These are phyloP conservation scores for Graphilbum ipis-grandicollis DNA, from an alignment of 2,329 filamentous ascomycete genomes.

Conservation along the genomic window DNA sequence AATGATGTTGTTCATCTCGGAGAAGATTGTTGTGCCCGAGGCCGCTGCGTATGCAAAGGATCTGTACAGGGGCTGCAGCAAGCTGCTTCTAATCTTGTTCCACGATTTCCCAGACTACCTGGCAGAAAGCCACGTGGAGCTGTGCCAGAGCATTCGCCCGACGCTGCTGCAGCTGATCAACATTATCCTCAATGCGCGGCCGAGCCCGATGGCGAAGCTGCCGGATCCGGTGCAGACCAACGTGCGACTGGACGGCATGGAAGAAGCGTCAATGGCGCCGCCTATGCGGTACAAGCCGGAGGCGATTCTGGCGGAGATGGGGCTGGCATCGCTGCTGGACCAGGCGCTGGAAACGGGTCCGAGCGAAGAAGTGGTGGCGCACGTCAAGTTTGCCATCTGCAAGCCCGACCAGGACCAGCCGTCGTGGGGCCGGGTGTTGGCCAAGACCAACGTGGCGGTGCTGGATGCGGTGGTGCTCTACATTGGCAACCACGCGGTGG, in stretches of 20 bases:
- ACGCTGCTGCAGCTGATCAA: constrained; percentile 82
- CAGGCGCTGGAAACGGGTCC: constrained; percentile 42
- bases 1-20: constrained; percentile 56
- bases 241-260: constrained; percentile 58
- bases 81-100: constrained; percentile 69
- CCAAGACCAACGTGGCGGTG: constrained; percentile 51
- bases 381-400: constrained; percentile 58
- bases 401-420: constrained; percentile 37
- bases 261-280: constrained; percentile 55
- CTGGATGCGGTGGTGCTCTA: constrained; percentile 75
- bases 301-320: constrained; percentile 32
- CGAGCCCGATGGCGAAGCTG: constrained; percentile 48
- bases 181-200: constrained; percentile 67
- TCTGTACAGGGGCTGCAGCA: constrained; percentile 68
- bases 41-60: constrained; percentile 57
- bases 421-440: constrained; percentile 46
- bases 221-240: constrained; percentile 57
- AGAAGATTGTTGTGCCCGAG: constrained; percentile 55
- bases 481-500: constrained; percentile 56
- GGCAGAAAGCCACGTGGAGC: constrained; percentile 65
- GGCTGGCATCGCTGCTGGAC: constrained; percentile 42
- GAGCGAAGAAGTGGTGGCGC: constrained; percentile 56
- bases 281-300: constrained; percentile 46
- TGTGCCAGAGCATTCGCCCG: constrained; percentile 66
- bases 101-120: constrained; percentile 94